phyloP scores from a whole-genome alignment of 805 yeast genomes.

The Pichia ethanolica region DNA sequence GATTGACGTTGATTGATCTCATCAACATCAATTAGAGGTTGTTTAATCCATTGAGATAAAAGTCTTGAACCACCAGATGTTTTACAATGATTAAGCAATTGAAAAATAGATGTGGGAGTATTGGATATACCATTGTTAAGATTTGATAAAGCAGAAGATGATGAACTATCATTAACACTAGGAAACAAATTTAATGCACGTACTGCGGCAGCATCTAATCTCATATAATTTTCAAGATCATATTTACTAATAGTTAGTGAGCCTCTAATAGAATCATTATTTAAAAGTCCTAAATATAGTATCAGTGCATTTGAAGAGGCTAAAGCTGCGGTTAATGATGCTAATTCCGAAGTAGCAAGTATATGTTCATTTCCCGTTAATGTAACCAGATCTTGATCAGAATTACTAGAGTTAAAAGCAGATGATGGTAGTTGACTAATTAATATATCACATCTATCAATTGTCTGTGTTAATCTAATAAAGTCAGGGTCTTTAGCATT shows the following conservation, averaged over 20 bases:
- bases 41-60: slow-evolving; percentile 91
- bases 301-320: slow-evolving; percentile 63
- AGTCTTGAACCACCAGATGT: slow-evolving; percentile 84
- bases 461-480: slow-evolving; percentile 58
- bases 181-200: slow-evolving; percentile 86
- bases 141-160: slow-evolving; percentile 22
- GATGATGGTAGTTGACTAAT: slow-evolving; percentile 51
- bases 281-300: slow-evolving; percentile 56
- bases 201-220: slow-evolving; percentile 84
- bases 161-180: slow-evolving; percentile 18
- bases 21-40: slow-evolving; percentile 66
- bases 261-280: slow-evolving; percentile 48
- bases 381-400: slow-evolving; percentile 72
- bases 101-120: slow-evolving; percentile 54
- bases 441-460: slow-evolving; percentile 74
- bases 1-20: slow-evolving; percentile 63
- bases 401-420: slow-evolving; percentile 56
- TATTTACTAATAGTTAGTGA: slow-evolving; percentile 54
- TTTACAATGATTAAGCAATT: slow-evolving; percentile 80
- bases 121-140: slow-evolving; percentile 32
- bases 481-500: slow-evolving; percentile 40
- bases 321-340: slow-evolving; percentile 44
- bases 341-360: slow-evolving; percentile 48
- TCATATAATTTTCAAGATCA: slow-evolving; percentile 74
- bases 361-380: slow-evolving; percentile 52